Evolutionary conservation across 2,329 filamentous ascomycete species (phyloP).

Genomic region (Akanthomyces uredinophilus): DNA sequence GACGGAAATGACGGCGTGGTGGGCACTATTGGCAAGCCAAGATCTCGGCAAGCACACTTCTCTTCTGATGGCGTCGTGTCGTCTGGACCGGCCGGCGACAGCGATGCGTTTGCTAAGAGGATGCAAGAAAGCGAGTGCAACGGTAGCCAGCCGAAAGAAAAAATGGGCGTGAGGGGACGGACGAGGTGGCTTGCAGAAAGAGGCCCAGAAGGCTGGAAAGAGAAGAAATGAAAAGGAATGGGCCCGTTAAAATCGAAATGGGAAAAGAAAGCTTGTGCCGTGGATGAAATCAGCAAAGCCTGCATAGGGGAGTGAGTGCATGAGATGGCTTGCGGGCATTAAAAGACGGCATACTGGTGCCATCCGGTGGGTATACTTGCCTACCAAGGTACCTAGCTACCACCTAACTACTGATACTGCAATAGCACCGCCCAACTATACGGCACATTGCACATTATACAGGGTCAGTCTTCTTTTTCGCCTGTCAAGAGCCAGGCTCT

Average conservation of each 20-base stretch:
- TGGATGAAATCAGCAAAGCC: background rate
- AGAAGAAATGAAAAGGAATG: slow-evolving; percentile 1
- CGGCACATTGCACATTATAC: background rate
- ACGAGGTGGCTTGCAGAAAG: slow-evolving; percentile 13
- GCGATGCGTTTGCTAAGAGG: slow-evolving; percentile 3
- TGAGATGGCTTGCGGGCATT: slow-evolving; percentile 6
- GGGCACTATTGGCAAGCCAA: slow-evolving; percentile 8
- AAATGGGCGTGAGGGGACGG: slow-evolving; percentile 1
- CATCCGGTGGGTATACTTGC: background rate
- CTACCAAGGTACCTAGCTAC: too few relatives aligned
- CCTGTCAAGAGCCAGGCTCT: background rate
- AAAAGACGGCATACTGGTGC: background rate
- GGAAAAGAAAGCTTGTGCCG: background rate
- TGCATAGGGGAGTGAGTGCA: too few relatives aligned
- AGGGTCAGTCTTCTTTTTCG: background rate
- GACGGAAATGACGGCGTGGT: background rate
- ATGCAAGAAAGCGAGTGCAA: slow-evolving; percentile 4
- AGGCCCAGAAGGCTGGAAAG: slow-evolving; percentile 2
- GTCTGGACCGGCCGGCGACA: slow-evolving; percentile 13
- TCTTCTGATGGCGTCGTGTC: background rate
- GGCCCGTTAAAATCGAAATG: slow-evolving; percentile 2
- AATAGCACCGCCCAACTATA: background rate
- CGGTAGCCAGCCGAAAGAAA: background rate
- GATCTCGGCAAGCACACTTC: background rate
- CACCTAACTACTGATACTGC: too few relatives aligned